Evolutionary conservation across 495 filamentous ascomycete species (phyloP).

Genomic region (Podospora comata): DNA sequence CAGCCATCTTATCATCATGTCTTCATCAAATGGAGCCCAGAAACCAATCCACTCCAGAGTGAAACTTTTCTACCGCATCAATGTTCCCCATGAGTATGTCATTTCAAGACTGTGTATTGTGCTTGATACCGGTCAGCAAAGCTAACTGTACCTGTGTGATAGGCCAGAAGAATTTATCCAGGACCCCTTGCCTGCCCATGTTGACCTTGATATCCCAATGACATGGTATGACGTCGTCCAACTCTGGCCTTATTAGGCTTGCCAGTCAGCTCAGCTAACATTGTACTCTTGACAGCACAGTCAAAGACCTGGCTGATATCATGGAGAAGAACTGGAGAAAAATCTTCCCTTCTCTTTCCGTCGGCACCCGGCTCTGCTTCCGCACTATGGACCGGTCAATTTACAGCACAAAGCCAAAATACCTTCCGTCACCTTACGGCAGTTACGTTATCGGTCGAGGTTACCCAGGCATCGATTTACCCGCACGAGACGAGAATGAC

Average conservation of each 20-base stretch:
- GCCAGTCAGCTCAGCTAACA: not conserved
- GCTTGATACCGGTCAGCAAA: conserved; percentile 9
- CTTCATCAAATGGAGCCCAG: not conserved
- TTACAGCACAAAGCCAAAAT: conserved; percentile 55
- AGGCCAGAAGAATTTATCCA: conserved; percentile 64
- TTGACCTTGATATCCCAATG: not conserved
- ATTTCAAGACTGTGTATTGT: not conserved
- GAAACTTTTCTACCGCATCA: conserved; percentile 78
- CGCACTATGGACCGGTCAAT: conserved; percentile 33
- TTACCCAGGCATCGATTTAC: conserved; percentile 12
- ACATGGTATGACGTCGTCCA: not conserved
- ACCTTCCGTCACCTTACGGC: conserved; percentile 59
- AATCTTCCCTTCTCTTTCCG: conserved; percentile 68
- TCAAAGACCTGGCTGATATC: conserved; percentile 71
- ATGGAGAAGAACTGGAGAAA: conserved; percentile 43
- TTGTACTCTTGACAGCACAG: conserved; percentile 60
- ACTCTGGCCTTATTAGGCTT: not conserved
- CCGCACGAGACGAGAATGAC: not conserved
- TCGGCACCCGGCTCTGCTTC: conserved; percentile 81
- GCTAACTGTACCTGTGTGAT: conserved; percentile 4
- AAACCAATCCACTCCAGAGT: conserved; percentile 67
- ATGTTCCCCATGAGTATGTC: conserved; percentile 66
- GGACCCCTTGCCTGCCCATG: not conserved
- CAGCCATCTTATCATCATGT: not conserved
- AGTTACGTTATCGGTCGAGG: conserved; percentile 65